Base-by-base conservation (phyloP, 345 rosid genomes). In the Populus pruinosa region DNA sequence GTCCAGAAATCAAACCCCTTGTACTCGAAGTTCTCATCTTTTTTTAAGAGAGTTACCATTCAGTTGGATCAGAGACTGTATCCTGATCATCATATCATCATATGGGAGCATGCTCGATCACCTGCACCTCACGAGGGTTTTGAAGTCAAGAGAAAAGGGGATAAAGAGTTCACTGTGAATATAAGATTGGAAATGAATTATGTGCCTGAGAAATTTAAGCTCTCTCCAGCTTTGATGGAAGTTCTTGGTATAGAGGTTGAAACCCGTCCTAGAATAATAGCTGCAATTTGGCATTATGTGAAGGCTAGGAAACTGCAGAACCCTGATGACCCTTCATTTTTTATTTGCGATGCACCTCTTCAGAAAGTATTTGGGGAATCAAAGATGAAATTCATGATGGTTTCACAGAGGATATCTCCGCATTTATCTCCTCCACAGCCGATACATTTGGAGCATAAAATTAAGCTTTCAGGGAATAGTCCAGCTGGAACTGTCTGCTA, bases 271-370 rank as follows among this genome's bases (percentile, higher is more conserved):
- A 89, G 99, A 86, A 90, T 93, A 70, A 93, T 96, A n/a, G 97
- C 97, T 81, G 96, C 96, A 38, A 88, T 96, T 78, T 96, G 99
- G 99, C 99, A 96, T 82, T 96, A 96, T 78, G 99, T 93, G 29
- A 96, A 96, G 87, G 99, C 98, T 62, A 91, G 97, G 85, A 96
- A 93, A 83, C 71, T 96, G 85, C 99, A 93, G 89, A 89, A 87
- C 83, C 92, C 93, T 20, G 90, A 90, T 75, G 99, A 96, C 67
- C 96, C 99, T 7, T 91, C 99, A 7, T 87, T 72, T 82, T 93
- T 96, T 76, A 87, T 78, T 74, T 96, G 99, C 74, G 99, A 96
- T 78, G 82, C 88, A 76, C 94, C 97, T 38, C 97, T 96, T 72
- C 91, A 86, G 65, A 96, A 88, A 83, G 99, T 96, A 31, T 96